Conservation (phyloP, 2,329 filamentous ascomycete species). For the Colletotrichum limetticola region DNA sequence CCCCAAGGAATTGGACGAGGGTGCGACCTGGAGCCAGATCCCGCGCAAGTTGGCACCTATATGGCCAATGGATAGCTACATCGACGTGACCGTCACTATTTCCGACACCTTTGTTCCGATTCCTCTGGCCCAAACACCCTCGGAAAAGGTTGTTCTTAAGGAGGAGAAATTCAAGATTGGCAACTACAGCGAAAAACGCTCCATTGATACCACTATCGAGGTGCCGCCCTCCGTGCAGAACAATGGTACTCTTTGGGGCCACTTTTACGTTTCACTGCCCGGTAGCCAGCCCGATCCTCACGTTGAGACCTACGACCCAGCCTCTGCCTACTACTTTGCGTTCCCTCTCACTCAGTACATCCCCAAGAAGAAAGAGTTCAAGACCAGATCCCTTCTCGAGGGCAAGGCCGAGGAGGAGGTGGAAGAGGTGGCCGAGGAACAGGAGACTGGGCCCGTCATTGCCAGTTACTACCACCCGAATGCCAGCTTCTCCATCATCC, state of each 20-base stretch:
- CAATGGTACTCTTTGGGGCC: conserved; percentile 93
- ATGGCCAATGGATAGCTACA: conserved; percentile 80
- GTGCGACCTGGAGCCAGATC: conserved; percentile 70
- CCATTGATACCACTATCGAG: conserved; percentile 79
- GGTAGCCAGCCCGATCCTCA: conserved; percentile 83
- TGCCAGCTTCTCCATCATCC: conserved; percentile 87
- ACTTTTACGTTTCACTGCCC: conserved; percentile 87
- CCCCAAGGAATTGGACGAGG: conserved; percentile 68
- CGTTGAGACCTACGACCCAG: conserved; percentile 75
- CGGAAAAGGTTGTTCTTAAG: conserved; percentile 78
- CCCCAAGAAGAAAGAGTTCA: conserved; percentile 87
- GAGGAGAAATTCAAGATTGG: conserved; percentile 85
- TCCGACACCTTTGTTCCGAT: conserved; percentile 78
- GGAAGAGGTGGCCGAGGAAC: conserved; percentile 63
- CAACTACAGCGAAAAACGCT: conserved; percentile 81
- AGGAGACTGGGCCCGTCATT: conserved; percentile 73
- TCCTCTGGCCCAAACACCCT: conserved; percentile 71
- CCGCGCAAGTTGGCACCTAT: conserved; percentile 84
- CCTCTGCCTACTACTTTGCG: conserved; percentile 83
- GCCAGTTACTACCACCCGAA: conserved; percentile 96
- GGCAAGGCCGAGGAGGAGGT: conserved; percentile 58
- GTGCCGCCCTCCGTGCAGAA: conserved; percentile 85
- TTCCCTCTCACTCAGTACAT: conserved; percentile 91
- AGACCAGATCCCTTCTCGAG: conserved; percentile 88
- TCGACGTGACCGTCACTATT: conserved; percentile 89